Percentiles rank a stretch among this genome's conserved stretches.
phyloP scores from a whole-genome alignment of 2,329 filamentous ascomycete species.

The Fusarium verrucosum region DNA sequence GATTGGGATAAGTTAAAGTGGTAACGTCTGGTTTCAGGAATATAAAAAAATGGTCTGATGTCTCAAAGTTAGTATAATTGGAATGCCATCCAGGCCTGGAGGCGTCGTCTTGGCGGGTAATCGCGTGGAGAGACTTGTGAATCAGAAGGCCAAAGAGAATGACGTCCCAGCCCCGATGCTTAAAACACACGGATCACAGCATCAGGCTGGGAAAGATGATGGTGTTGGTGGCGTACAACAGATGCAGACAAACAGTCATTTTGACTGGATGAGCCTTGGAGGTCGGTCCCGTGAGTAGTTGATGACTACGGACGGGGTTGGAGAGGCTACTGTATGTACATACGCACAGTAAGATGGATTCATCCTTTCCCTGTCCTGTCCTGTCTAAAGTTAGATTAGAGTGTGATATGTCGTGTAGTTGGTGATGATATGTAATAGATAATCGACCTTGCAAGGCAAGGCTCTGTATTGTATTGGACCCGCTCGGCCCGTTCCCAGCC shows the following conservation, averaged over 20 bases:
- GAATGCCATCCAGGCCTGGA: conserved; percentile 17
- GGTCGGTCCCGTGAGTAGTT: conserved; percentile 5
- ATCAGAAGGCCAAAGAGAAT: conserved; percentile 2
- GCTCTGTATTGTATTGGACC: conserved; percentile 22
- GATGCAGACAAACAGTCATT: conserved; percentile 18
- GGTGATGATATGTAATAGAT: not conserved
- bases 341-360: not conserved
- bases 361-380: too few relatives aligned
- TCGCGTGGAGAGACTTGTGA: not conserved
- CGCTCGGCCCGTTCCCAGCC: conserved; percentile 32
- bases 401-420: conserved; percentile 1
- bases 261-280: not conserved
- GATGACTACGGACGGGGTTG: conserved; percentile 14
- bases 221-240: conserved; percentile 32
- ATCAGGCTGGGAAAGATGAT: not conserved
- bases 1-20: not conserved
- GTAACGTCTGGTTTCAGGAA: conserved; percentile 9
- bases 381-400: too few relatives aligned
- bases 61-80: conserved; percentile 12
- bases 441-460: conserved; percentile 14
- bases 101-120: conserved; percentile 4
- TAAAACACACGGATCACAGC: too few relatives aligned
- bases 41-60: not conserved
- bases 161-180: too few relatives aligned
- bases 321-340: not conserved